Evolutionary conservation across 768 basidiomycete species (phyloP), one percentile per base, ranked within the genome.

Genomic region (Trametes coccinea): DNA sequence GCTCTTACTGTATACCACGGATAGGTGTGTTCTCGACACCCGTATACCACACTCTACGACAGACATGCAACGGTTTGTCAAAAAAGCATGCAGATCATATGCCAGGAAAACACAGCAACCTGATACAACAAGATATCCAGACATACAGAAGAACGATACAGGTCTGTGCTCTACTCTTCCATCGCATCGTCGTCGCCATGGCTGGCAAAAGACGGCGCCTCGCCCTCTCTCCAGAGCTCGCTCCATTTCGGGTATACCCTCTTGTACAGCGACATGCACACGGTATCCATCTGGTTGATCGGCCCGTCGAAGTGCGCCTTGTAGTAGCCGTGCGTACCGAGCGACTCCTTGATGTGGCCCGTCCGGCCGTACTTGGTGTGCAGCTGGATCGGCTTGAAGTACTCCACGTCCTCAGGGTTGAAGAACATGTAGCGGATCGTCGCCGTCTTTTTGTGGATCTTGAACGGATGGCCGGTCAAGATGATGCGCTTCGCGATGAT

Each of bases 351-450:
- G 67, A 95, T 92, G 74, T 99, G 95, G 2, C 96, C 97, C 29
- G 81, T 82, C 22, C 93, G 83, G 9, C 96, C 95, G 62, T 89
- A 83, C 75, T 98, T 99, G 3, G 95, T 98, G 73, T 93, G 83
- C 59, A 98, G 79, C 71, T 96, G 93, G 61, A 98, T 87, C 1
- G 95, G 94, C 73, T 93, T 90, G 81, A 91, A 98, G 75, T 95
- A 98, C 44, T 84, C 80, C 51, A 98, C 84, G 72, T 98, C 96
- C 48, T 93, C 93, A 85, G 87, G 68, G 74, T 95, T 89, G 83
- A 99, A 98, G 79, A 98, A 98, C 93, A 99, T 92, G 79, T 98
- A 98, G 57, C 96, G 88, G 67, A 99, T 88, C 5, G 96, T 98
- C 2, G 95, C 96, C 5, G 93, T 93, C 79, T 93, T 95, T 72